Evolutionary conservation across 106 monocot genomes (phyloP), one percentile per base, ranked within the genome.

Genomic region (Cymbidium sinense): DNA sequence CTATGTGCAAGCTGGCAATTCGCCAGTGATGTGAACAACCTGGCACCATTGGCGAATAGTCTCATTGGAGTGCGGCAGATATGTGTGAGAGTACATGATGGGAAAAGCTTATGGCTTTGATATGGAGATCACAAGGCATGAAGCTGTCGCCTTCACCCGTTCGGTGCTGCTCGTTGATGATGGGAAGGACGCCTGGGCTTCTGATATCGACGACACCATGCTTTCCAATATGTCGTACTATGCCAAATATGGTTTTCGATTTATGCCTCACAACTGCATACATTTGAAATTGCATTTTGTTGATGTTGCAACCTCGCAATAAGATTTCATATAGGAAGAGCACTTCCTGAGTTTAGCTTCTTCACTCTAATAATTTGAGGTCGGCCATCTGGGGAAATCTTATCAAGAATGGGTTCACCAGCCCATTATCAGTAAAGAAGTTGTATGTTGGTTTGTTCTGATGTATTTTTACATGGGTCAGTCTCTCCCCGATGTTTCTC

Each of bases 191-290:
- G 89, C 83, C 3, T 96, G 96, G 96, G 76, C 93, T 2, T 96
- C 93, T 23, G 96, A 96, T 65, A 51, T 96, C 10, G 96, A 96
- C 34, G 96, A 96, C 79, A 93, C 93, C 2, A 73, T 96, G 69
- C 89, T 96, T 73, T 96, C 96, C 27, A 96, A 96, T 64, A 73
- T 91, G 2, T 89, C 91, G 7, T 96, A 93, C 70, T 96, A 93
- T 37, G 82, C 82, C 6, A 75, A 78, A n/a, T 87, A 91, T 62
- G 86, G 81, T 33, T 91, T 70, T 52, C 88, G 91, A 88, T 62
- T 62, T 62, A 62, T 2, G 61, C 61, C 61, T 62, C n/a, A 25
- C 23, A 25, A 15, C 47, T 13, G 13, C 13, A 27, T 8, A 27
- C 61, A 25, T 62, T 62, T 62, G 11, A 54, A 19, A 2, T 3